Percentiles rank a stretch among this genome's conserved stretches.
These are phyloP conservation scores for Fusarium napiforme DNA, from an alignment of 2,329 filamentous ascomycete species.

Conservation along the genomic window DNA sequence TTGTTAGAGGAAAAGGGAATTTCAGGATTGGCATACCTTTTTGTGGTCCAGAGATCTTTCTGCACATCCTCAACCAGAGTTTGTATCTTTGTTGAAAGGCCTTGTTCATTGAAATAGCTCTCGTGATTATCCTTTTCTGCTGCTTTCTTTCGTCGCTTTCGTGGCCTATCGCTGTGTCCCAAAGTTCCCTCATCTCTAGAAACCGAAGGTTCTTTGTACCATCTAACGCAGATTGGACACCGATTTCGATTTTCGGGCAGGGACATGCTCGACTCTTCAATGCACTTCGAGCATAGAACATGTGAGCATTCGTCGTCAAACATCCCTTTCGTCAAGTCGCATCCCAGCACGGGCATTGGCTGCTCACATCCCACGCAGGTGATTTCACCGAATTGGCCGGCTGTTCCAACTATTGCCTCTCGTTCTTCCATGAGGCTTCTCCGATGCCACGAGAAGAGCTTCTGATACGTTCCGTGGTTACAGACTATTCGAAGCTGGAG, in stretches of 20 bases:
- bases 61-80: background rate
- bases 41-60: background rate
- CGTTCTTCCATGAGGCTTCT: background rate
- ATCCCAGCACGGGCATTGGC: background rate
- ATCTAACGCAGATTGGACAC: conserved; percentile 1
- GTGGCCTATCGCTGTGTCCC: fast-evolving
- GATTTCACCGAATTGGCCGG: background rate
- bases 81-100: background rate
- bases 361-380: conserved; percentile 3
- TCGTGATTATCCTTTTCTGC: background rate
- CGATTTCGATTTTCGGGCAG: fast-evolving
- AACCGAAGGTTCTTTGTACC: background rate
- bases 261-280: background rate
- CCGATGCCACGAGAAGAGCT: background rate
- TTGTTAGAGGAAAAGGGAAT: fast-evolving
- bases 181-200: fast-evolving
- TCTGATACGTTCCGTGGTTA: conserved; percentile 6
- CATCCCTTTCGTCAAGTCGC: background rate
- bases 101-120: background rate
- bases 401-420: background rate
- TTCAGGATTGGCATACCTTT: fast-evolving
- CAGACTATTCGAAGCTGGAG: conserved; percentile 8
- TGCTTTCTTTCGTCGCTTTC: background rate
- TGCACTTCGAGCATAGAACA: background rate
- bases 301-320: background rate